Evolutionary conservation across 148 eudicot genomes (phyloP), one percentile per base, ranked within the genome.

Genomic region (Agrostemma githago): DNA sequence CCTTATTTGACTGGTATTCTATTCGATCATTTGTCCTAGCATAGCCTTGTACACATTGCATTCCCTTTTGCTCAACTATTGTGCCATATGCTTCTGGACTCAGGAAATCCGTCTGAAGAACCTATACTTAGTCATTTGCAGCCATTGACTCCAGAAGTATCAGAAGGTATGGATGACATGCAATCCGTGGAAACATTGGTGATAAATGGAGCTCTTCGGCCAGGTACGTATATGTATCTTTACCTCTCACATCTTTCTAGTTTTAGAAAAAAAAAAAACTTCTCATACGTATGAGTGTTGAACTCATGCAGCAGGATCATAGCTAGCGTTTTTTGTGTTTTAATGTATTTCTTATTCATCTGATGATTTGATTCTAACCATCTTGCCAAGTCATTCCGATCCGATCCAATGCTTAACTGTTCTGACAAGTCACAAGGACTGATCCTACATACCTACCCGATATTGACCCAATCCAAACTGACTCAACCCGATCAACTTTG

Each of bases 121-220:
- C 79, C 80, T 43, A 73, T 88, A 67, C 83, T 92, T 57, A 79
- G 86, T 73, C 80, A 84, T 74, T 75, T 95, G 87, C 90, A 81
- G 73, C 66, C 92, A 21, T 79, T 88, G 79, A 92, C 90, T 77
- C 90, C 96, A 61, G 97, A 95, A 46, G 68, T 80, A 70, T 83
- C 89, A 70, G 93, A 86, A 63, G 89, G 86, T 21, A 82, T 70
- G 60, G 93, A 92, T 65, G 98, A 95, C 79, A 41, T 71, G 74
- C 93, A 81, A 74, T 86, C 96, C 40, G 81, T 86, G 76, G 97
- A 92, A 81, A 76, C 80, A 16, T 71, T 90, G 85, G 78, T 80
- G 51, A 68, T 92, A 68, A 90, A 95, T 76, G 98, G 98, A 80
- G 88, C 80, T 72, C 83, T 83, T 86, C 77, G 81, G 72, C 79